Evolutionary conservation across 2,329 filamentous ascomycete species (phyloP).

Genomic region (Clarireedia sp.): DNA sequence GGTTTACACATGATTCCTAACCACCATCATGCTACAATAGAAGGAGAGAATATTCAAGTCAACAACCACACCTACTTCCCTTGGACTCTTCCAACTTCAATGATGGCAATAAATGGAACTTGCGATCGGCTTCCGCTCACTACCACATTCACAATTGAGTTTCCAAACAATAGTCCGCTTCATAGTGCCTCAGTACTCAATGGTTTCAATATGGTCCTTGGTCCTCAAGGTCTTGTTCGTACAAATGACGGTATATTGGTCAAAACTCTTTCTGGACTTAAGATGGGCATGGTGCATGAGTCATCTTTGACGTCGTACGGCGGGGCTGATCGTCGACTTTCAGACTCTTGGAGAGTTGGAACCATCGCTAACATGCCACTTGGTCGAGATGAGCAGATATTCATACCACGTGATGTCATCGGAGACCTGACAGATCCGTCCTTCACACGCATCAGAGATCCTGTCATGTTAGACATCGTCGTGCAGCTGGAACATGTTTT

Average conservation of each 20-base stretch:
- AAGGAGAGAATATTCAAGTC: constrained; percentile 6
- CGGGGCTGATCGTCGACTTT: constrained; percentile 29
- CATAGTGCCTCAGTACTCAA: constrained; percentile 3
- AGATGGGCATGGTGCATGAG: constrained; percentile 61
- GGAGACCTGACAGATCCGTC: constrained; percentile 73
- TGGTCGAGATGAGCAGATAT: constrained; percentile 80
- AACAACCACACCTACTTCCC: constrained; percentile 78
- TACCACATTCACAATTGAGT: constrained; percentile 61
- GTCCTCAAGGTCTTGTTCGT: constrained; percentile 40
- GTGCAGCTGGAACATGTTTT: constrained; percentile 37
- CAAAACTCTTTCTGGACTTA: constrained; percentile 48
- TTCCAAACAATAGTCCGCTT: constrained; percentile 40
- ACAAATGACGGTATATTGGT: constrained; percentile 41
- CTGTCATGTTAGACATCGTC: constrained; percentile 65
- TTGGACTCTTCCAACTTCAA: constrained; percentile 74
- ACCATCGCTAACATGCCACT: constrained; percentile 74
- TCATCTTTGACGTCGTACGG: constrained; percentile 32
- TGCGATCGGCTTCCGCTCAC: constrained; percentile 65
- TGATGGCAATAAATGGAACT: constrained; percentile 70
- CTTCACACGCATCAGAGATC: constrained; percentile 71
- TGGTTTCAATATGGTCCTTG: constrained; percentile 35
- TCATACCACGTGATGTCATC: constrained; percentile 68
- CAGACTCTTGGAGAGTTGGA: constrained; percentile 60
- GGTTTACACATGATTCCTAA: constrained; percentile 71
- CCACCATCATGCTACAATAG: constrained; percentile 45